Evolutionary conservation across 208 protist species (phyloP), one percentile per base, ranked within the genome.

Genomic region (Leishmania guyanensis): DNA sequence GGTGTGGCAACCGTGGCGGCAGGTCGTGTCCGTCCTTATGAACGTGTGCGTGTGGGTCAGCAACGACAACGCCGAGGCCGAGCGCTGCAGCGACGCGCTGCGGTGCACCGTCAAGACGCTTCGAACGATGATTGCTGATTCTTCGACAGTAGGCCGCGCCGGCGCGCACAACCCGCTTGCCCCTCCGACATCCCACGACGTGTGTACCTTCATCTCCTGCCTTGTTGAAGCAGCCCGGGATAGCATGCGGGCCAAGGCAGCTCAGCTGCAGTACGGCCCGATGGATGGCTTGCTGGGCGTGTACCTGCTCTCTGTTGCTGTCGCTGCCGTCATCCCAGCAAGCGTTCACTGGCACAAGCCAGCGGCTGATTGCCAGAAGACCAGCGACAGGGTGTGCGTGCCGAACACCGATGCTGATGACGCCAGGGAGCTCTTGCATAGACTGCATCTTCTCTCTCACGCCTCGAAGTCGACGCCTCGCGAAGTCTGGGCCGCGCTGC

Each of bases 41-140:
- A 95, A 96, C 71, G 91, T 94, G 33, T 93, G 89, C 60, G 83
- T 95, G 66, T 96, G 92, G 90, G 84, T 92, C 48, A 77, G 83
- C 17, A 96, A 96, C 80, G 80, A 96, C 83, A 94, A 96, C 77
- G 69, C 77, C 4, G 93, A 96, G 58, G 91, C 90, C 5, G 46
- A 77, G 48, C 90, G 93, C 0, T 95, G 82, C 84, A 76, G 69
- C n/a, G 88, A 88, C 66, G 90, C 86, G 36, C 78, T 92, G 82
- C 88, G 86, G 36, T 50, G 20, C 29, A 33, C 74, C 0, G 66
- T 86, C 8, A 43, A 80, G 6, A 68, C 78, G n/a, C 66, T 80
- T 8, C 50, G 1, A 8, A 16, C 36, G 2, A 39, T 58, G 46
- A n/a, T n/a, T 72, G 43, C 78, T 64, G 72, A 46, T 68, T 83